Conservation (phyloP, 768 basidiomycete species). For the Pholiota conissans region DNA sequence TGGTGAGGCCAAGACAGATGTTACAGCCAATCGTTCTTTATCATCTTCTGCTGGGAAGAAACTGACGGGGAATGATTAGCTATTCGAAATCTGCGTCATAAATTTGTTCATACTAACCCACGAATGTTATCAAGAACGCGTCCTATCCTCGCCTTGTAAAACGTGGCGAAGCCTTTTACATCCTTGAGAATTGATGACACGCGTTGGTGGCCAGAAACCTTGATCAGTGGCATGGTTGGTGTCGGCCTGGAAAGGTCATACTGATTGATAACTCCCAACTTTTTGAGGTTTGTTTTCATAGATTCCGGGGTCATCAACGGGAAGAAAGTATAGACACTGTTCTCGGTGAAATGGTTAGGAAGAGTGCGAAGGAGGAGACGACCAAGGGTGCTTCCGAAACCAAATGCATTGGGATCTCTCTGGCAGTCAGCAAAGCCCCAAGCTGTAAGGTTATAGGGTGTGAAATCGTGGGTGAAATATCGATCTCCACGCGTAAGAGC, state of each 20-base stretch:
- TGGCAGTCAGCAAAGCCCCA: conserved; percentile 88
- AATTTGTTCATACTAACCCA: conserved; percentile 44
- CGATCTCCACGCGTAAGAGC: conserved; percentile 85
- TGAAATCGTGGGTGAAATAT: conserved; percentile 80
- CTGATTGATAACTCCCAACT: conserved; percentile 50
- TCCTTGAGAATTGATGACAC: conserved; percentile 55
- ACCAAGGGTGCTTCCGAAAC: conserved; percentile 76
- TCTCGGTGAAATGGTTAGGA: conserved; percentile 65
- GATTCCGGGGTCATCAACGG: conserved; percentile 78
- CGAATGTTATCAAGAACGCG: conserved; percentile 51
- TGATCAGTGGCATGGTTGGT: conserved; percentile 20
- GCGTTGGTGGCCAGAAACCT: conserved; percentile 46
- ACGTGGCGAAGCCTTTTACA: conserved; percentile 40
- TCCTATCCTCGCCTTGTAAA: conserved; percentile 50
- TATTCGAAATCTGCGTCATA: neutral
- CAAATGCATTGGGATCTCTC: conserved; percentile 67
- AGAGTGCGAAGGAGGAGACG: conserved; percentile 74
- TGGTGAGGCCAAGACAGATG: conserved; percentile 46
- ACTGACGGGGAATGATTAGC: conserved; percentile 31
- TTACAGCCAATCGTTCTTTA: conserved; percentile 49
- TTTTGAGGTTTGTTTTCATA: conserved; percentile 60
- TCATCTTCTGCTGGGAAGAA: conserved; percentile 65
- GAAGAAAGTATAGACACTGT: conserved; percentile 84
- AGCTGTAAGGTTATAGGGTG: conserved; percentile 75
- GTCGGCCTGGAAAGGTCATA: conserved; percentile 60